Evolutionary conservation across 2,329 filamentous ascomycete species (phyloP), one percentile per base, ranked within the genome.

Genomic region (Parastagonospora nodorum): DNA sequence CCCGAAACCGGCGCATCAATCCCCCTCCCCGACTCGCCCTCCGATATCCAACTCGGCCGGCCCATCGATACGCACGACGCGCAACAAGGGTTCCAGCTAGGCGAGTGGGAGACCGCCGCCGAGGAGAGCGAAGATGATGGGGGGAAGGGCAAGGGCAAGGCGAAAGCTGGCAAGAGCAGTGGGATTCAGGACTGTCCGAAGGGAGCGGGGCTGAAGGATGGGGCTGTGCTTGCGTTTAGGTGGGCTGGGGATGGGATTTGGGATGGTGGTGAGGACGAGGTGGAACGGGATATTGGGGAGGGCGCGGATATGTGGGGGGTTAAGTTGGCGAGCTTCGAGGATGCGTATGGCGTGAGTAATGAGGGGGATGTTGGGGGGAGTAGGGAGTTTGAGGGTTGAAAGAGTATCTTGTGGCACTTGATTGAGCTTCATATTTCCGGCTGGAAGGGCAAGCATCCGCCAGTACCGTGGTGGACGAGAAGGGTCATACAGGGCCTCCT

Each of bases 31-130:
- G 28, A 61, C 5, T 70, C 68, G 3, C 53, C 75, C 2, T 64
- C 68, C 7, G 71, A 74, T 2, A 73, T 81, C 40, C 62, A 72
- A 19, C 61, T 81, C 31, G 79, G 74, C 6, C 68, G 69, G 32
- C 72, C 76, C 1, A 51, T 68, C 28, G 75, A 80, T 57, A 55
- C 68, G 32, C 70, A 75, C 50, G 73, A 80, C 27, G 59, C 75
- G 1, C 57, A 52, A 12, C 57, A 69, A 30, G 78, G 78, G 33
- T 80, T 77, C 61, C 55, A 64, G 24, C 52, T 69, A 1, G 71
- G 65, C 5, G 69, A 71, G 24, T 74, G 71, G 71, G 65, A 74
- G 60, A 12, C 45, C 29, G 4, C n/a, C n/a, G 44, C 42, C 0
- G 65, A 56, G 8, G 68, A 66, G 12, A 60, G 66, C 4, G 68